These are phyloP conservation scores for Naumovozyma baii DNA, from an alignment of 805 yeast species.

Conservation along the genomic window DNA sequence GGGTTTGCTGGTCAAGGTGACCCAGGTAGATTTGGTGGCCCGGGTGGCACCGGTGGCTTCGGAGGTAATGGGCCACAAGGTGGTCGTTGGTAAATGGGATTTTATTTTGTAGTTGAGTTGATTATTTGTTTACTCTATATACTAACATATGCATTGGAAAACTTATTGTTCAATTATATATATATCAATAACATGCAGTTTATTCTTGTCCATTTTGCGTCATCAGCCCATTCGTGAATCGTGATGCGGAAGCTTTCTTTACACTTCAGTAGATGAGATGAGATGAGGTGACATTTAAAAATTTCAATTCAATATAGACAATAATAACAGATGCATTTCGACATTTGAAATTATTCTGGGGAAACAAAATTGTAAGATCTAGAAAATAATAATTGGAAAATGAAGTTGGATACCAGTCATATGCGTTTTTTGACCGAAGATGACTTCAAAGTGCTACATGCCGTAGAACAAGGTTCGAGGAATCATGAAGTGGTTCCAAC, in stretches of 20 bases:
- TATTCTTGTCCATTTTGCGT: too few species aligned
- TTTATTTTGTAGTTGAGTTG: too few species aligned
- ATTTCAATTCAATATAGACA: background rate
- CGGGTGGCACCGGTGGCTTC: slow-evolving; percentile 4
- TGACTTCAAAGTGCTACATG: slow-evolving; percentile 82
- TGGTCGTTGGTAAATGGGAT: slow-evolving; percentile 13
- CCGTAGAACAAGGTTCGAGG: slow-evolving; percentile 81
- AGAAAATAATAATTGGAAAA: slow-evolving; percentile 22
- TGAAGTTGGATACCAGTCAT: slow-evolving; percentile 89
- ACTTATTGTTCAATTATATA: too few species aligned
- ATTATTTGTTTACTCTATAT: too few species aligned
- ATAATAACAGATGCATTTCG: too few species aligned
- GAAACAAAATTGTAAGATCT: too few species aligned
- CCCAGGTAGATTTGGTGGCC: slow-evolving; percentile 9
- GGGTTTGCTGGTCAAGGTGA: slow-evolving; percentile 7
- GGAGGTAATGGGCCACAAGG: slow-evolving; percentile 14
- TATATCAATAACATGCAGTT: too few species aligned
- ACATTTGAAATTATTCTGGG: too few species aligned
- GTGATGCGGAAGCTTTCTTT: too few species aligned
- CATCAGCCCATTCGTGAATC: too few species aligned
- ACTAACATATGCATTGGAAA: too few species aligned
- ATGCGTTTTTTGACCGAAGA: slow-evolving; percentile 89
- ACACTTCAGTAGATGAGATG: too few species aligned
- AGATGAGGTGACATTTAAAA: slow-evolving; percentile 7
- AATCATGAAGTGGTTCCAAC: slow-evolving; percentile 96